Base-by-base conservation (phyloP, 129 eudicot genomes). In the Chrysanthemum lavandulifolium region DNA sequence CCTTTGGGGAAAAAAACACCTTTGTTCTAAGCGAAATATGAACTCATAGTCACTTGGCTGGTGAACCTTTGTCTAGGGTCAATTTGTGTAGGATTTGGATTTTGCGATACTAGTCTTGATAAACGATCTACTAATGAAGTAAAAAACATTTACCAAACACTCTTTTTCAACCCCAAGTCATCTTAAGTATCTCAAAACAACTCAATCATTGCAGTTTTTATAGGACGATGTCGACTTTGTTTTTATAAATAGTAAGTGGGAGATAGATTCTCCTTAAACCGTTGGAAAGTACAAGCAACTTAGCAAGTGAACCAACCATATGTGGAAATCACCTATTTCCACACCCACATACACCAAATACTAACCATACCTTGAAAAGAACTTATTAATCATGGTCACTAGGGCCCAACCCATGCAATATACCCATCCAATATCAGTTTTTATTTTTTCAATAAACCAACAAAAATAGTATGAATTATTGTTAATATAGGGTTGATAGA, bases 251-350 rank as follows among this genome's bases (percentile, higher is more conserved):
- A 45, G 68, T 12, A 62, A 43, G 16, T 21, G n/a, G 65, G 59
- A 23, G 81, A 18, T 61, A 54, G 19, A 77, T 77, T 69, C 59
- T 69, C 75, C 47, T 50, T 15, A 13, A 40, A 64, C 13, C 16
- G 77, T 78, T 71, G 77, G 29, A 55, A 77, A 71, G 49, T 51
- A 14, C 67, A 21, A 65, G 79, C 29, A 16, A 18, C 8, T 57
- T 43, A 66, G 79, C 50, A 33, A 36, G 72, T 77, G 29, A 69
- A 70, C 76, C 75, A 77, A 78, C 81, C 80, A 76, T 50, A 25
- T 65, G 18, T 25, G 48, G 73, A 55, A 75, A 57, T 76, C 75
- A 68, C 16, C 75, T 11, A 16, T 71, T 33, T 56, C 61, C 48
- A 23, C 49, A 27, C 57, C 66, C 76, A 72, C 68, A 8, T 29